phyloP scores from a whole-genome alignment of 2,329 filamentous ascomycete species.

The Chaetomium sp. region DNA sequence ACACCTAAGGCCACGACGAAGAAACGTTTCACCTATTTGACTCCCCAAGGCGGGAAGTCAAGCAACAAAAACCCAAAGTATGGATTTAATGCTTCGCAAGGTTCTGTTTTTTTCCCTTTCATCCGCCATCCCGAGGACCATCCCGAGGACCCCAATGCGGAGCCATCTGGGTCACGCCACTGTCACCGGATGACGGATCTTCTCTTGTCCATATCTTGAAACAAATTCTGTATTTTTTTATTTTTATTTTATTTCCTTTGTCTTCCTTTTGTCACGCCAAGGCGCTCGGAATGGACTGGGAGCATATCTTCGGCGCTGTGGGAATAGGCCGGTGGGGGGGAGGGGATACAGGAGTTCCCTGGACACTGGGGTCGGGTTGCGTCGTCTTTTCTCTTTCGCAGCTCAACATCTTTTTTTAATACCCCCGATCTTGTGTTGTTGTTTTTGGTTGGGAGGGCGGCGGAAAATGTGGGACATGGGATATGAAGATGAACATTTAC shows the following conservation, averaged over 20 bases:
- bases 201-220: conserved; percentile 9
- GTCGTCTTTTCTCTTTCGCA: background rate
- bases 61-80: background rate
- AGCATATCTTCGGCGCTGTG: conserved; percentile 12
- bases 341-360: conserved; percentile 12
- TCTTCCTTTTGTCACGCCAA: background rate
- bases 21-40: conserved; percentile 6
- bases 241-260: background rate
- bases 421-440: conserved; percentile 9
- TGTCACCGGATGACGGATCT: background rate
- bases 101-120: conserved; percentile 1
- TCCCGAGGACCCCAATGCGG: no score
- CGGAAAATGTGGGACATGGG: conserved; percentile 24
- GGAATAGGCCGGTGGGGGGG: background rate
- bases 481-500: conserved; percentile 23
- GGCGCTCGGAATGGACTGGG: conserved; percentile 2
- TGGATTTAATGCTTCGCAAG: conserved; percentile 13
- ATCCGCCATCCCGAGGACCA: background rate
- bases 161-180: background rate
- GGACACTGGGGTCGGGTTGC: background rate
- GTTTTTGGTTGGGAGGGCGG: conserved; percentile 6
- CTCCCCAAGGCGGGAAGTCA: background rate
- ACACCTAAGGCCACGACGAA: background rate
- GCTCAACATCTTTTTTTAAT: conserved; percentile 15
- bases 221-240: conserved; percentile 6